Base-by-base conservation (phyloP, 2,329 filamentous ascomycete genomes). In the Diaporthe longicolla region DNA sequence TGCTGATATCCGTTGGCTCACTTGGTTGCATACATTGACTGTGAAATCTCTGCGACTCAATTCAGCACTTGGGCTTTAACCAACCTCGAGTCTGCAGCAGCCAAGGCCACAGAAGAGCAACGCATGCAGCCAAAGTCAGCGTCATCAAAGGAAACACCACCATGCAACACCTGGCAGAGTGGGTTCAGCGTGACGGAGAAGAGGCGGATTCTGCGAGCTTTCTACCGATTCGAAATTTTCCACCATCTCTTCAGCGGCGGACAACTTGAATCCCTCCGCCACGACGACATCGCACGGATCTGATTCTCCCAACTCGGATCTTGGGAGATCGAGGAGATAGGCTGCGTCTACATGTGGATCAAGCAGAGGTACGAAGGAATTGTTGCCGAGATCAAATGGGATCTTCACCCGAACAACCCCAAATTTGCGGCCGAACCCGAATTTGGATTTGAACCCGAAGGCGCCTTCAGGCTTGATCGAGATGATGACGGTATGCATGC, bases 261-360 rank as follows among this genome's bases (percentile, higher is more conserved):
- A 19, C 50, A 43, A 24, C 26, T 17, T n/a, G 10, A 45, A 40
- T 10, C 48, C 21, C 48, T 59, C 21, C 29, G 15, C 29, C n/a
- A 32, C 26, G 8, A 32, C 10, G 29, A 55, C 11, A 45, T 63
- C 19, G 8, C 61, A 24, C n/a, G 26, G 15, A 35, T 69, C 21
- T 75, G 75, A 59, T 43, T 76, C 11, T 50, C 26, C 21, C 19
- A 58, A 10, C 70, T 74, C 8, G 71, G 74, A 26, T 69, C 75
- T 11, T 76, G 75, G 75, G 75, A 75, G 35, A 57, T 75, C 17
- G 75, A 76, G 73, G 73, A 75, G 48, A 40, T 74, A 4, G 21
- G 1, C 35, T 75, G 55, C 24, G 48, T 76, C 54, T 66, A 70
- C 48, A 13, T 1, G 19, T 75, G 66, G 35, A 48, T 65, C 29